These are phyloP conservation scores for Closterium sp. DNA, from an alignment of 139 green algal species.

Conservation along the genomic window DNA sequence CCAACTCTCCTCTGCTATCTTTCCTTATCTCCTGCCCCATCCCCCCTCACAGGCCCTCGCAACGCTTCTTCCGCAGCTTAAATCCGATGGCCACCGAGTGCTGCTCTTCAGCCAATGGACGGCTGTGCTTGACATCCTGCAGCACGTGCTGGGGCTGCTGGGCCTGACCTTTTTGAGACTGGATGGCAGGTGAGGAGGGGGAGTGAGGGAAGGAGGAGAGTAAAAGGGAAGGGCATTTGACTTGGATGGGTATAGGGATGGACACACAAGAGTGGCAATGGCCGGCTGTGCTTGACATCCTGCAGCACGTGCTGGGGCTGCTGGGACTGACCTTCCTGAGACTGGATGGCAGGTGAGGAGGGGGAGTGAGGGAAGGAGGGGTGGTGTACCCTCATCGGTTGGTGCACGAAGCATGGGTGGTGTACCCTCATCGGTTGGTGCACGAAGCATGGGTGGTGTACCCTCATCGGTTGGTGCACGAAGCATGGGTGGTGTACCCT, in stretches of 20 bases:
- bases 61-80: constrained; percentile 62
- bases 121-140: constrained; percentile 84
- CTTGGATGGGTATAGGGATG: background rate
- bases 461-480: no score
- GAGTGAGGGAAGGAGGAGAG: background rate
- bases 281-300: background rate
- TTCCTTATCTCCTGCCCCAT: no score
- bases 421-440: no score
- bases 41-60: constrained; percentile 40
- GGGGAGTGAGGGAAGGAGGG: no score
- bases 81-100: constrained; percentile 62
- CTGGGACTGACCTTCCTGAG: no score
- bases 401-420: no score
- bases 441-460: no score
- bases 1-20: no score
- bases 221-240: background rate
- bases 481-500: no score
- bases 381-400: no score
- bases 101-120: constrained; percentile 90
- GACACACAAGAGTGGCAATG: background rate
- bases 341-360: no score
- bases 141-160: constrained; percentile 75
- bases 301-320: no score
- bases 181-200: constrained; percentile 68
- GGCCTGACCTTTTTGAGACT: constrained; percentile 73